phyloP scores from a whole-genome alignment of 495 filamentous ascomycete genomes.

The Hypoxylon lienhwacheense region DNA sequence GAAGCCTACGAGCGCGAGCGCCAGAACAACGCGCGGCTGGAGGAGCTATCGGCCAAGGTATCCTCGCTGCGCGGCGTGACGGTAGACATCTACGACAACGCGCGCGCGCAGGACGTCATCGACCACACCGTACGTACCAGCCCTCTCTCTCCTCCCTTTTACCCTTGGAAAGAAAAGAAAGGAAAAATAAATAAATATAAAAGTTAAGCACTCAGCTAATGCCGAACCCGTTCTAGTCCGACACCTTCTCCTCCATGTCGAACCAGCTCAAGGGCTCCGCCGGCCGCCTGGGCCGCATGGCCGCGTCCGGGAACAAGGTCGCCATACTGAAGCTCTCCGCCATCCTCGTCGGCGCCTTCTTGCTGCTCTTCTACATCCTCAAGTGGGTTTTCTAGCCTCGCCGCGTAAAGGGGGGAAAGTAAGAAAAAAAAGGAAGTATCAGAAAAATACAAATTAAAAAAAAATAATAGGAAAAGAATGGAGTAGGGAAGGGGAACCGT shows the following conservation, averaged over 20 bases:
- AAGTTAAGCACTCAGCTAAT: too few species aligned
- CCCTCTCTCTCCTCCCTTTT: not conserved
- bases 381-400: constrained; percentile 63
- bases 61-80: constrained; percentile 92
- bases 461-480: too few species aligned
- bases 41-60: constrained; percentile 86
- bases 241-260: constrained; percentile 62
- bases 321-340: constrained; percentile 86
- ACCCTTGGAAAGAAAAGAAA: not conserved
- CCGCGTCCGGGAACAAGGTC: constrained; percentile 83
- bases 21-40: constrained; percentile 95
- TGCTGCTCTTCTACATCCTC: constrained; percentile 73
- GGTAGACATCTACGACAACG: constrained; percentile 97
- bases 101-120: constrained; percentile 80
- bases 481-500: too few species aligned
- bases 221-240: constrained; percentile 38
- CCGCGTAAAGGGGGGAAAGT: too few species aligned
- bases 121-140: constrained; percentile 71
- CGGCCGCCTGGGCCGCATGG: constrained; percentile 86
- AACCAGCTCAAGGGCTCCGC: constrained; percentile 81
- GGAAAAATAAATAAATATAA: too few species aligned
- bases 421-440: too few species aligned
- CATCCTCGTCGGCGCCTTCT: constrained; percentile 72
- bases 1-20: constrained; percentile 93
- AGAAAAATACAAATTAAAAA: too few species aligned